Base-by-base conservation (phyloP, 2,329 filamentous ascomycete genomes). In the Mycosphaerella sp. region DNA sequence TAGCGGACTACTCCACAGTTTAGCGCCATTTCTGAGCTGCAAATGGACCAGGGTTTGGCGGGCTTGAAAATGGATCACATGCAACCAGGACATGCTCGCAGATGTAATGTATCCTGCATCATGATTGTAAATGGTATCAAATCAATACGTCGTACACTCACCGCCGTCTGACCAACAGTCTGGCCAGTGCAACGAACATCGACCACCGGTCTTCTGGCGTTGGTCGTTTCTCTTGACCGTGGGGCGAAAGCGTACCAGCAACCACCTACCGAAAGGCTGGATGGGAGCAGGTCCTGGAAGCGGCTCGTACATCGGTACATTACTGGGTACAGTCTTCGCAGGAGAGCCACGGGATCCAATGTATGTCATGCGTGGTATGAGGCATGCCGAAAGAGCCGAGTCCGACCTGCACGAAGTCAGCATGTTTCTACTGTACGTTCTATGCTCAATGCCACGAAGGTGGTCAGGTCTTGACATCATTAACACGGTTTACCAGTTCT, bases 101-200 rank as follows among this genome's bases (percentile, higher is more conserved):
- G 30, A 8, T 34, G 13, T 34, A 34, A 34, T 49, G 53, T 55
- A 48, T 52, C 30, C 53, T 55, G 53, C 49, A 55, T 49, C 53
- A 49, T 52, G 41, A 55, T 32, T 42, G 44, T 36, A 37, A 44
- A 37, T 44, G 49, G 45, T 41, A 46, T 48, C 48, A 36, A 37
- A 49, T 37, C 21, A 48, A 36, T 44, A 44, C 41, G 37, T 28
- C 28, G 46, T 13, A 41, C 44, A 37, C 36, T 54, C 51, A 56
- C 54, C 54, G 54, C 54, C 36, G 43, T 46, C 30, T 34, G 36
- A 44, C 43, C 14, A 14, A 30, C 36, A 16, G 46, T 32, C 1
- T 44, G 12, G 40, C 41, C 45, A 21, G 41, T 42, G 28, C 41
- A 16, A 34, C 35, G 41, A 41, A 14, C 36, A 18, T 18, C 17